Evolutionary conservation across 306 rosid genomes (phyloP), one percentile per base, ranked within the genome.

Genomic region (Begonia masoniana): DNA sequence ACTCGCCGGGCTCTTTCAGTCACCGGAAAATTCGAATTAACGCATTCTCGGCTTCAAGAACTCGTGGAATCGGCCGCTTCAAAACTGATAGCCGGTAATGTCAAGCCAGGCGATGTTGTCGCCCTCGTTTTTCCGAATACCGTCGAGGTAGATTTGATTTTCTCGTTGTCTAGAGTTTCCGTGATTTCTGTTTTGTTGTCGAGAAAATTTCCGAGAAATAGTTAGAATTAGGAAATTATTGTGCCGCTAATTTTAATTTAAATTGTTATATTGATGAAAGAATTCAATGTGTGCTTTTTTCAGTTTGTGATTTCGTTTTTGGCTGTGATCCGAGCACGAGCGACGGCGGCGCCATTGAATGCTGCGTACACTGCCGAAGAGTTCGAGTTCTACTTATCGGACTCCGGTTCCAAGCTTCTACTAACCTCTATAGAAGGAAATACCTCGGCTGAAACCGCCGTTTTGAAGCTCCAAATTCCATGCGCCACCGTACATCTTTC

Each of bases 331-430:
- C 77, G 81, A 56, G 75, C 68, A 0, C 70, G 81, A 57, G 86
- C 83, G 10, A 76, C 81, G n/a, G 86, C 81, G 4, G 86, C 92
- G 49, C 92, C 92, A 1, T 65, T 82, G 0, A 82, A 82, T 58
- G 10, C 73, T 0, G 83, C 86, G 11, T 82, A 79, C 58, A 82
- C 92, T 5, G 17, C 66, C 1, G 86, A 82, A 11, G 92, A 82
- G 58, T 82, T 82, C 43, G 83, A 82, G 60, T 78, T 82, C 55
- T 78, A 76, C 61, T 10, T 82, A 14, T 55, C 72, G 0, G 92
- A 82, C 41, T 79, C 83, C 0, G 81, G 71, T 10, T 74, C 92
- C 5, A 82, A 82, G 74, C 74, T 82, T 14, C 55, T 82, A 2
- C 2, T 82, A 13, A 82, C 92, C 9, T 66, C 83, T 0, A 10